phyloP scores from a whole-genome alignment of 352 stramenopile genomes.

The Phytophthora hibernalis region DNA sequence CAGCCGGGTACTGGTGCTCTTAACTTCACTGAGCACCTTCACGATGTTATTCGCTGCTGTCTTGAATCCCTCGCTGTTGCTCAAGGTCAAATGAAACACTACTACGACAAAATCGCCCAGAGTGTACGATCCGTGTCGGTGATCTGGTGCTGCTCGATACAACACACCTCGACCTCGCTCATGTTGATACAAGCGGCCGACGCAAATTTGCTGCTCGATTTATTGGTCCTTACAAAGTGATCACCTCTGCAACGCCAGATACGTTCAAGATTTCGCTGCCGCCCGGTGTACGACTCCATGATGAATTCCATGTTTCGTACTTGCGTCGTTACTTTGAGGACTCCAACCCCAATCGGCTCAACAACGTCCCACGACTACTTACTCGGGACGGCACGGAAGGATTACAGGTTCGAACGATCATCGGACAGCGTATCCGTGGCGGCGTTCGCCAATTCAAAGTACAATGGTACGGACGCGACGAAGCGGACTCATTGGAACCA shows the following conservation, averaged over 20 bases:
- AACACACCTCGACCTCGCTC: conserved; percentile 1
- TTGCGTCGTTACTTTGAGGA: conserved; percentile 1
- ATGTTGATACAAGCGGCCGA: background rate
- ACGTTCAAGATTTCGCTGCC: conserved; percentile 1
- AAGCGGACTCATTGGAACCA: background rate
- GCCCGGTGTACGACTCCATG: conserved; percentile 3
- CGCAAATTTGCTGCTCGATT: conserved; percentile 9
- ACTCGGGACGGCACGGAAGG: background rate
- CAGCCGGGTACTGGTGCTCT: background rate
- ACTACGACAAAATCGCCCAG: conserved; percentile 5
- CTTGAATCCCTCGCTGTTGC: background rate
- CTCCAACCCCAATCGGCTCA: background rate
- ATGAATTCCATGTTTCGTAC: conserved; percentile 8
- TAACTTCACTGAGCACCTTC: background rate
- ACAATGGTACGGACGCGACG: background rate
- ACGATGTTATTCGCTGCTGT: background rate
- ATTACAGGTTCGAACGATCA: background rate
- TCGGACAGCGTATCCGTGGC: background rate
- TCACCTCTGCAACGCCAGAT: background rate
- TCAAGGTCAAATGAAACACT: background rate
- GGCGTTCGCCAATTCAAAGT: conserved; percentile 1
- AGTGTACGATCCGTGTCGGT: background rate
- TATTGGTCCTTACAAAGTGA: conserved; percentile 7
- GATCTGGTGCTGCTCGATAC: conserved; percentile 2
- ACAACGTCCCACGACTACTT: background rate